phyloP scores from a whole-genome alignment of 1,139 yeast species.

The Blastobotrys malaysiensis region DNA sequence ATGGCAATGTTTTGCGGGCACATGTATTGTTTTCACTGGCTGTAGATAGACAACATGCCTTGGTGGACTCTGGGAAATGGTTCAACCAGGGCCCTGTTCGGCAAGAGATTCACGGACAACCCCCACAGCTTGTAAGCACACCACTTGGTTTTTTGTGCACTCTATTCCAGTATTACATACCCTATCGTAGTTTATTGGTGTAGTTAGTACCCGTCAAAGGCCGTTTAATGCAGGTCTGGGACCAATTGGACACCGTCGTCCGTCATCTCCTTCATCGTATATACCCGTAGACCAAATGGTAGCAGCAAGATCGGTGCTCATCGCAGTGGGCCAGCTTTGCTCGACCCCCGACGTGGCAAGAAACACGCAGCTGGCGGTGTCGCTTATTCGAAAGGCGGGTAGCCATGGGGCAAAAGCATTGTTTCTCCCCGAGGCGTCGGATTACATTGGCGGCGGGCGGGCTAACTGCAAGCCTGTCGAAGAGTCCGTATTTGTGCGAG shows the following conservation, averaged over 20 bases:
- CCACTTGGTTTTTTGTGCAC: too few relatives aligned
- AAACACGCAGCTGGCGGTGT: constrained; percentile 56
- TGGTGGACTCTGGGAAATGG: too few relatives aligned
- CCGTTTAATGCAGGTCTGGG: neutral
- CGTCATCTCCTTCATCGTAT: neutral
- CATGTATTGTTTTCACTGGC: too few relatives aligned
- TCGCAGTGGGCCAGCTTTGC: constrained; percentile 86
- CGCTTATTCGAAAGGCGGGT: constrained; percentile 59
- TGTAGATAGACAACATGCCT: neutral
- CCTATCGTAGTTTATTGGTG: too few relatives aligned
- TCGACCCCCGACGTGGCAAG: constrained; percentile 57
- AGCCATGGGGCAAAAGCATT: constrained; percentile 54
- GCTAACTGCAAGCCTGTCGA: constrained; percentile 42
- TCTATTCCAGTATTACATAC: neutral
- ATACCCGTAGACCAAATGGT: neutral
- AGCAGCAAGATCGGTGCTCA: constrained; percentile 30
- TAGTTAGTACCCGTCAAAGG: neutral
- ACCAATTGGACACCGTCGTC: neutral
- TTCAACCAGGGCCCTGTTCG: too few relatives aligned
- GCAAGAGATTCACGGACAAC: too few relatives aligned
- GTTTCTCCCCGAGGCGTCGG: constrained; percentile 91
- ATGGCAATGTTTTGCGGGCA: too few relatives aligned
- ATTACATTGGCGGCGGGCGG: constrained; percentile 45
- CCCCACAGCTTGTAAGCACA: too few relatives aligned
- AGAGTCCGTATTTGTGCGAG: constrained; percentile 19